These are phyloP conservation scores for Oryza rufipogon DNA, from an alignment of 176 grass and related monocot genomes.

Conservation along the genomic window DNA sequence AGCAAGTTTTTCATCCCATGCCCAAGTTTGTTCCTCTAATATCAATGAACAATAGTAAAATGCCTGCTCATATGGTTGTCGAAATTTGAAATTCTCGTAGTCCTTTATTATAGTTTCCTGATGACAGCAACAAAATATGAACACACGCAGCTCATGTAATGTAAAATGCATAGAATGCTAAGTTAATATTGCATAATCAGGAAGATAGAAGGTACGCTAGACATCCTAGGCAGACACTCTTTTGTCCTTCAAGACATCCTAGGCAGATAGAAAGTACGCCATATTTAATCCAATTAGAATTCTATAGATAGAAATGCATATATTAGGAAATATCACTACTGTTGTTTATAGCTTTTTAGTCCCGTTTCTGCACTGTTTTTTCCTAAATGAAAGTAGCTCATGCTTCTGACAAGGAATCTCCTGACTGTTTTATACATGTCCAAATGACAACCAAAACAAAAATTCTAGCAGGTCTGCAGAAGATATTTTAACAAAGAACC, in stretches of 20 bases:
- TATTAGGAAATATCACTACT: slow-evolving; percentile 9
- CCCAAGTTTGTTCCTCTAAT: slow-evolving; percentile 75
- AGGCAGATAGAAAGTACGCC: slow-evolving; percentile 10
- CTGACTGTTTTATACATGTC: neutral
- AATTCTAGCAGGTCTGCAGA: slow-evolving; percentile 16
- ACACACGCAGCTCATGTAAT: neutral
- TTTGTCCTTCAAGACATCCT: slow-evolving; percentile 1
- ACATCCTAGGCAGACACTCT: neutral
- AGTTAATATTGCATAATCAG: slow-evolving; percentile 9
- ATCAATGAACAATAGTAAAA: slow-evolving; percentile 75
- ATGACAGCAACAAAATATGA: slow-evolving; percentile 36
- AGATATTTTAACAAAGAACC: slow-evolving; percentile 31
- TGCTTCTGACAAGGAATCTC: neutral
- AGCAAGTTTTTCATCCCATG: slow-evolving; percentile 84
- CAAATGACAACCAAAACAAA: slow-evolving; percentile 18
- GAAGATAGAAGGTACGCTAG: neutral
- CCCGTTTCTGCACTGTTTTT: neutral
- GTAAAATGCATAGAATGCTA: slow-evolving; percentile 16
- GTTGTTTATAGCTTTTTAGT: slow-evolving; percentile 8
- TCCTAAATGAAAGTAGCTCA: slow-evolving; percentile 19
- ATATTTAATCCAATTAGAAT: slow-evolving; percentile 1
- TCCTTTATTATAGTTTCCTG: slow-evolving; percentile 85
- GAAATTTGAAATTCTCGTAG: slow-evolving; percentile 90
- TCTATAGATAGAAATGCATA: slow-evolving; percentile 1
- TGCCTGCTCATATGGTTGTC: slow-evolving; percentile 76